These are phyloP conservation scores for Groenewaldozyma sp. DNA, from an alignment of 1,139 yeast species.

Conservation along the genomic window DNA sequence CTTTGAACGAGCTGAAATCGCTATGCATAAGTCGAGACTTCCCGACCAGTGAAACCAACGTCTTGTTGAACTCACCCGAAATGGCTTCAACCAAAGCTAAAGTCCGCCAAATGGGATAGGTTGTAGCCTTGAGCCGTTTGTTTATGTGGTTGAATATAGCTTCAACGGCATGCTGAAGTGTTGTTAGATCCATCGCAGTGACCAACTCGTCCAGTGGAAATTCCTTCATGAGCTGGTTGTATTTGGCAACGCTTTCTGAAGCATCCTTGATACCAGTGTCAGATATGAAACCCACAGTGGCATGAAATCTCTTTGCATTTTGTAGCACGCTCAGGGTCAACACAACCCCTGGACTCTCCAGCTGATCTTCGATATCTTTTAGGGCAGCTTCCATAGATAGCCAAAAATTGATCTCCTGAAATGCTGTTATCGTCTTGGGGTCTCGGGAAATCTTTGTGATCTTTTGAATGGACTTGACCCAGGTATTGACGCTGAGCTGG, in stretches of 20 bases:
- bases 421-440: constrained; percentile 49
- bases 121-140: constrained; percentile 44
- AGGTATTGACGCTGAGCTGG: constrained; percentile 57
- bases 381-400: constrained; percentile 59
- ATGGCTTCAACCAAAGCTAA: constrained; percentile 56
- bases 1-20: constrained; percentile 30
- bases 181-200: constrained; percentile 39
- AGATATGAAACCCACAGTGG: constrained; percentile 60
- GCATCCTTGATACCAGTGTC: constrained; percentile 65
- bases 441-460: constrained; percentile 44
- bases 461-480: constrained; percentile 60
- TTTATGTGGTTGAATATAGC: constrained; percentile 55
- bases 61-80: constrained; percentile 31
- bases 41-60: constrained; percentile 16
- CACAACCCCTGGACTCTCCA: constrained; percentile 44
- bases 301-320: constrained; percentile 69
- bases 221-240: constrained; percentile 58
- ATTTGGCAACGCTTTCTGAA: constrained; percentile 41
- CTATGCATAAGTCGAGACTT: constrained; percentile 31
- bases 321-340: constrained; percentile 56
- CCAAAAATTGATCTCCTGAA: constrained; percentile 79
- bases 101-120: constrained; percentile 61
- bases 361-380: constrained; percentile 47
- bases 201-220: constrained; percentile 58
- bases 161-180: constrained; percentile 39